Evolutionary conservation across 2,329 filamentous ascomycete genomes (phyloP), one percentile per base, ranked within the genome.

Genomic region (Claviceps cyperi): DNA sequence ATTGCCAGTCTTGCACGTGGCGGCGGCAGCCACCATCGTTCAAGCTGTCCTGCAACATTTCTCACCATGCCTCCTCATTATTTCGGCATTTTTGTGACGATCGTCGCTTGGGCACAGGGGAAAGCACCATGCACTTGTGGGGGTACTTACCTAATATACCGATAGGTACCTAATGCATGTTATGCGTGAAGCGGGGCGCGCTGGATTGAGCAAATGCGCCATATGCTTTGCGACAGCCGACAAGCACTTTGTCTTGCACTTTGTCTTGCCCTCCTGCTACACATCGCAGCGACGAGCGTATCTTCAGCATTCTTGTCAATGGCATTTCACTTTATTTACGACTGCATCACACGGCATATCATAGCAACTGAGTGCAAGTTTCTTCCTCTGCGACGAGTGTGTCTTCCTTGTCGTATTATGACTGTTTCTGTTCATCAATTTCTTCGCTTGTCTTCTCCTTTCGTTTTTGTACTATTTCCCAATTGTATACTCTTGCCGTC

Each of bases 401-500:
- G 21, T 41, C 47, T 64, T 61, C 36, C 66, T 35, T 45, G 13
- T 68, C 54, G 9, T 40, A 40, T 70, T 69, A 39, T 43, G 60
- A 61, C 46, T 67, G 66, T 52, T 67, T 62, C 46, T 65, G 62
- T 43, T 63, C 28, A 32, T 32, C 64, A 52, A 68, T 66, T 48
- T 72, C 80, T 54, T 80, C 77, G 39, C 84, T 81, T 3, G 69
- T 74, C 66, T 89, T 92, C 53, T 95, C 89, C 73, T 95, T 96
- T 58, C 92, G 77, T 69, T 94, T 87, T 72, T 95, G 86, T 43
- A 91, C 87, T 4, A 98, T 89, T 62, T 98, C 92, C 91, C 92
- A 97, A 68, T 98, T 98, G 69, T 98, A 97, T n/a, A 98, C 90
- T 56, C 92, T 78, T 21, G 92, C 92, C 40, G 91, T 89, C 4